Evolutionary conservation across 202 grass and related monocot species (phyloP).

Genomic region (Musa balbisiana): DNA sequence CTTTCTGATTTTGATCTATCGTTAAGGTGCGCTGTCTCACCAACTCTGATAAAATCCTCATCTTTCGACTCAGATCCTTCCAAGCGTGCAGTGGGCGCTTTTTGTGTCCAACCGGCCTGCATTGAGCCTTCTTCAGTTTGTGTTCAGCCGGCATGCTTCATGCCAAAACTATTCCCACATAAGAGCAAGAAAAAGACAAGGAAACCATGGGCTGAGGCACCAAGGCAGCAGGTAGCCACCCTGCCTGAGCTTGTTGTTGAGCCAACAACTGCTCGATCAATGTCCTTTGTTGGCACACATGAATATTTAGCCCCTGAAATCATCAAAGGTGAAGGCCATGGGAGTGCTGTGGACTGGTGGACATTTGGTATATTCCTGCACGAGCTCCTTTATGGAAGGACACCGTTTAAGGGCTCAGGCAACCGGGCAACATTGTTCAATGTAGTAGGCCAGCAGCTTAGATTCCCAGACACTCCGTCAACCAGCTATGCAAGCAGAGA

Average conservation of each 20-base stretch:
- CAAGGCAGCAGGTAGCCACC: constrained; percentile 28
- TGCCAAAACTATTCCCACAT: constrained; percentile 59
- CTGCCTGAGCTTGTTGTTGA: constrained; percentile 76
- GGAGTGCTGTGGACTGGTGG: constrained; percentile 97
- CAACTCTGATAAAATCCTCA: constrained; percentile 72
- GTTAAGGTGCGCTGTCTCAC: constrained; percentile 74
- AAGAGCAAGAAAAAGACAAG: constrained; percentile 74
- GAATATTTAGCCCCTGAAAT: constrained; percentile 91
- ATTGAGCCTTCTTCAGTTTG: constrained; percentile 23
- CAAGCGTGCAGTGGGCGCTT: constrained; percentile 45
- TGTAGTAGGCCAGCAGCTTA: constrained; percentile 84
- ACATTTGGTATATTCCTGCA: constrained; percentile 93
- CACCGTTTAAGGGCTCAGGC: constrained; percentile 89
- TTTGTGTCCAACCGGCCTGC: constrained; percentile 85
- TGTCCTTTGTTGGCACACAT: constrained; percentile 93
- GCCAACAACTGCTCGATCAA: constrained; percentile 78
- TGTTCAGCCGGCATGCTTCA: constrained; percentile 75
- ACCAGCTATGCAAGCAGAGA: constrained; percentile 78
- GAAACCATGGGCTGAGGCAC: constrained; percentile 46
- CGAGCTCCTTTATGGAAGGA: constrained; percentile 76
- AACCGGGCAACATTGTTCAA: constrained; percentile 90
- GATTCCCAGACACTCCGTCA: constrained; percentile 71
- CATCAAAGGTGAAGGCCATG: constrained; percentile 94
- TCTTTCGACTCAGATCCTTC: constrained; percentile 53
- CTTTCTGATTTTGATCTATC: constrained; percentile 46